Percentiles rank a stretch among this genome's conserved stretches.
These are phyloP conservation scores for Hericium coralloides DNA, from an alignment of 768 basidiomycete genomes.

Conservation along the genomic window DNA sequence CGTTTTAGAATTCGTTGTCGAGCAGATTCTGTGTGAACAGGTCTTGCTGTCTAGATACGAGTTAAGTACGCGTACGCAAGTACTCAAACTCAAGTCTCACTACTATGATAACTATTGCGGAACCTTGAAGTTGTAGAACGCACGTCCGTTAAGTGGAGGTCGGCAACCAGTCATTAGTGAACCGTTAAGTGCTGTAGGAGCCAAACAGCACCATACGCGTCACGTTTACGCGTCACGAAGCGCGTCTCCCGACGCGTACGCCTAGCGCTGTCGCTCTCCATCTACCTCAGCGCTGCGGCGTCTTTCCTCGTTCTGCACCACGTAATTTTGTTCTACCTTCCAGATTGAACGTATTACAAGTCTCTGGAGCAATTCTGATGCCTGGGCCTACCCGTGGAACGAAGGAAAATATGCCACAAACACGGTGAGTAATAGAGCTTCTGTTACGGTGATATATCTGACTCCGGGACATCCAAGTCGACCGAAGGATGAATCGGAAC, in stretches of 20 bases:
- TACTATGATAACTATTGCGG: too few relatives aligned
- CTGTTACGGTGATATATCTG: not conserved
- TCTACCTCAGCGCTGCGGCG: not conserved
- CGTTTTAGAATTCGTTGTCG: too few relatives aligned
- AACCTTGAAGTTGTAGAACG: too few relatives aligned
- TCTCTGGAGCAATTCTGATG: not conserved
- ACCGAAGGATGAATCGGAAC: slow-evolving; percentile 14
- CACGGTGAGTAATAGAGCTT: not conserved
- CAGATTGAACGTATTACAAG: not conserved
- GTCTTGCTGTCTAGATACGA: too few relatives aligned
- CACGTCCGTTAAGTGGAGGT: too few relatives aligned
- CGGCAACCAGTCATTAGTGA: too few relatives aligned
- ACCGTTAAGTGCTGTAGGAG: too few relatives aligned
- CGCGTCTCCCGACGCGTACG: not conserved
- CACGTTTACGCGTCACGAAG: not conserved
- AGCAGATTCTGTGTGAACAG: too few relatives aligned
- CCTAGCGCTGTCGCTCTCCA: not conserved
- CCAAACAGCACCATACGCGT: slow-evolving; percentile 2
- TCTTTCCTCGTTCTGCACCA: not conserved
- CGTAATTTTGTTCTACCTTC: not conserved
- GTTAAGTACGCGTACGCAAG: too few relatives aligned
- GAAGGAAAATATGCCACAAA: not conserved
- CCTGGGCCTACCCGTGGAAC: not conserved
- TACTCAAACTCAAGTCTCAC: too few relatives aligned
- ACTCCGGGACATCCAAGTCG: not conserved